phyloP scores from a whole-genome alignment of 2,329 filamentous ascomycete species.

The Fusarium torreyae region DNA sequence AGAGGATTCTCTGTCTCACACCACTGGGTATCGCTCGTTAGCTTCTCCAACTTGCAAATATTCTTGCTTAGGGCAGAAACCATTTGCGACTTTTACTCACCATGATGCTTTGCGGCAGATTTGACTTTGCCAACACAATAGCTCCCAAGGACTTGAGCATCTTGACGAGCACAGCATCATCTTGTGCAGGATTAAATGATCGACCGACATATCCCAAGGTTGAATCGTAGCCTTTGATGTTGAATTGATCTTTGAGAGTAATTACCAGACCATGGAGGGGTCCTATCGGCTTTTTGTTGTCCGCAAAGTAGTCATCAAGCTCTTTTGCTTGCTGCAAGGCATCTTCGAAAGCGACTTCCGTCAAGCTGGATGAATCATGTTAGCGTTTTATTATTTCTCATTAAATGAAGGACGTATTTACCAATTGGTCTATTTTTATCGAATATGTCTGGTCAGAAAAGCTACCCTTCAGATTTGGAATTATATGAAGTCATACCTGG shows the following conservation, averaged over 20 bases:
- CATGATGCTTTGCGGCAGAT: slow-evolving; percentile 14
- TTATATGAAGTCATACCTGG: not conserved
- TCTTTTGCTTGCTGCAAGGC: slow-evolving; percentile 1
- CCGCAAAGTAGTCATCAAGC: not conserved
- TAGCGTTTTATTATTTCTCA: not conserved
- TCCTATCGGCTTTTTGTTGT: not conserved
- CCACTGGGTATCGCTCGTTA: not conserved
- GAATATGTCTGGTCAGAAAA: not conserved
- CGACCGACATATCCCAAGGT: slow-evolving; percentile 5
- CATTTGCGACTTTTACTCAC: not conserved
- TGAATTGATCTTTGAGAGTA: slow-evolving; percentile 14
- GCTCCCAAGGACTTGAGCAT: slow-evolving; percentile 4
- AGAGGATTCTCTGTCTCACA: slow-evolving; percentile 10
- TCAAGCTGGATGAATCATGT: not conserved
- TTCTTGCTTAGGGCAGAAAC: too few relatives aligned
- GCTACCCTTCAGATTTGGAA: not conserved
- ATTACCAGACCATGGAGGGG: not conserved
- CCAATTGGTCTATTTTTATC: not conserved
- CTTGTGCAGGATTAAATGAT: not conserved
- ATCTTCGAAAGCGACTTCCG: slow-evolving; percentile 4
- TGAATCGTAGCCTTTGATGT: slow-evolving; percentile 4
- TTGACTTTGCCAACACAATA: slow-evolving; percentile 6
- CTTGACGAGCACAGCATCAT: not conserved
- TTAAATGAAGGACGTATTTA: not conserved
- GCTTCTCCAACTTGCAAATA: too few relatives aligned